Evolutionary conservation across 139 green algal genomes (phyloP), one percentile per base, ranked within the genome.

Genomic region (Edaphochlamys debaryana): DNA sequence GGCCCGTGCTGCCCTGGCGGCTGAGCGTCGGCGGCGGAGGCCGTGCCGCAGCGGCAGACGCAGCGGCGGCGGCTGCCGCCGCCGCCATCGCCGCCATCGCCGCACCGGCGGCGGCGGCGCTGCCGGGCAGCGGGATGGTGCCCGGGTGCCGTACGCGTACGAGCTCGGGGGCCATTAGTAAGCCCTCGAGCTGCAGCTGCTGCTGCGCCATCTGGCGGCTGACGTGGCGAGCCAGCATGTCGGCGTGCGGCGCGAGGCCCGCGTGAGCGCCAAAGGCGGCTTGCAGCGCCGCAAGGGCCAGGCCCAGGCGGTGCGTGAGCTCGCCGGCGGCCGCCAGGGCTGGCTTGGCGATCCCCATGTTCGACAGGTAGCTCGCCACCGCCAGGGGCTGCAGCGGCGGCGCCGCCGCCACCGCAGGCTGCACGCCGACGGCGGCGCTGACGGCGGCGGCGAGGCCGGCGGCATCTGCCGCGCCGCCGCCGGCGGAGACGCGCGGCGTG

Each of bases 101-200:
- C 38, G 66, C 37, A 20, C 34, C 27, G 7, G 66, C 66, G 13
- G 41, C 77, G 5, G 41, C 75, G 6, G 40, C 62, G 63, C 75
- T 73, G 58, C 74, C 75, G 19, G 75, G 41, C 41, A 36, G 75
- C 40, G 41, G 75, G 3, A 62, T 30, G 56, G 77, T 54, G 27
- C 77, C 45, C 32, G 63, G 63, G 23, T 83, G 77, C 42, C 32
- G 25, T 27, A 64, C 63, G 4, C 64, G 63, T 19, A 83, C 29
- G 22, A 83, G 63, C 64, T 83, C 77, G 11, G 77, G 77, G 15
- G 64, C 77, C 45, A 41, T 8, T 5, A 83, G 77, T 45, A 83
- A 64, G 58, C 77, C 77, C 64, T 83, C 77, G 45, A 83, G 77
- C 32, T 75, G 42, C 77, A 83, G 63, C 77, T 22, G 37, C 63